These are phyloP conservation scores for Didymella pinodella DNA, from an alignment of 2,329 filamentous ascomycete genomes.

Conservation along the genomic window DNA sequence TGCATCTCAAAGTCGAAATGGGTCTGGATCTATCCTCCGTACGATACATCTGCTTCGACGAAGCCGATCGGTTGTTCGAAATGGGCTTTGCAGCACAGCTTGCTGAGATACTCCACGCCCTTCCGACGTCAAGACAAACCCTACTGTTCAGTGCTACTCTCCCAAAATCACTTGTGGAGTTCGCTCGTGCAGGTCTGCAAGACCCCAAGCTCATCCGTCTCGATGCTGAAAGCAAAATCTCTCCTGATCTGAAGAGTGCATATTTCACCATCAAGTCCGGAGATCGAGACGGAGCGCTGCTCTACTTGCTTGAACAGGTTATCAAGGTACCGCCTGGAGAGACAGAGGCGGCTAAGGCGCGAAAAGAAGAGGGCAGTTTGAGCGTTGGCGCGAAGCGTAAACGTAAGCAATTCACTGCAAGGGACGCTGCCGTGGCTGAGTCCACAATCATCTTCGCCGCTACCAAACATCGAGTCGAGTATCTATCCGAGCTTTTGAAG, in stretches of 20 bases:
- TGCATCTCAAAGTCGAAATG: conserved; percentile 99
- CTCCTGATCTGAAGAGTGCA: conserved; percentile 91
- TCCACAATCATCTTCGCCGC: conserved; percentile 95
- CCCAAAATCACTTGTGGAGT: conserved; percentile 93
- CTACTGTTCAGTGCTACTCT: conserved; percentile 94
- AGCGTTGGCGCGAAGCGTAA: conserved; percentile 76
- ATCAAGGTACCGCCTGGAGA: conserved; percentile 85
- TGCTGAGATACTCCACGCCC: conserved; percentile 87
- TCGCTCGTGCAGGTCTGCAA: conserved; percentile 89
- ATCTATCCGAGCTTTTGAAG: conserved; percentile 80
- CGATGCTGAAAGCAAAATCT: conserved; percentile 94
- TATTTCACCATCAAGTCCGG: conserved; percentile 93
- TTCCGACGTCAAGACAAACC: conserved; percentile 86
- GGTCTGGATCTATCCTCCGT: conserved; percentile 87
- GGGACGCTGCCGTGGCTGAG: conserved; percentile 80
- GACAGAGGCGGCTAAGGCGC: conserved; percentile 61
- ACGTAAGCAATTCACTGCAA: conserved; percentile 63
- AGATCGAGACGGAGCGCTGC: conserved; percentile 90
- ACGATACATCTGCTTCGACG: conserved; percentile 94
- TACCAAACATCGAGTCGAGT: conserved; percentile 98
- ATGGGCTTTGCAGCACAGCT: conserved; percentile 97
- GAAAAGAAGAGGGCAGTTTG: conserved; percentile 55
- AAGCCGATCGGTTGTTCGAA: conserved; percentile 95
- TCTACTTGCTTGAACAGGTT: conserved; percentile 88
- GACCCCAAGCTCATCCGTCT: conserved; percentile 90